Evolutionary conservation across 148 eudicot genomes (phyloP).

Genomic region (Amaranthus palmeri): DNA sequence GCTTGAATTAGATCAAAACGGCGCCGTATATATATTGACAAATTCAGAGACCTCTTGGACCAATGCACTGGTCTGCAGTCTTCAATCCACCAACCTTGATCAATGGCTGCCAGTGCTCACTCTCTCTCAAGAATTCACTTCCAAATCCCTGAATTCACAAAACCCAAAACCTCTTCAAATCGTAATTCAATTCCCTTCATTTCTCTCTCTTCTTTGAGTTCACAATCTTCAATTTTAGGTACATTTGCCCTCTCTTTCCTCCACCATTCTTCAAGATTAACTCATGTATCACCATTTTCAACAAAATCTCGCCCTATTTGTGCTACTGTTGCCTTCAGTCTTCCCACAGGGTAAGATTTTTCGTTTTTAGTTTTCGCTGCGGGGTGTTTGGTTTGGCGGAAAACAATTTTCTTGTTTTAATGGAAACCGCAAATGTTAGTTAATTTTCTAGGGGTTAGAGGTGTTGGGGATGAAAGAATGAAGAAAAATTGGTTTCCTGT

Average conservation of each 20-base stretch:
- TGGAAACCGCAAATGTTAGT: too few species aligned
- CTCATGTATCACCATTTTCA: slow-evolving; percentile 12
- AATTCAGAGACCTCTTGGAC: background rate
- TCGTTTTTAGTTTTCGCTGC: too few species aligned
- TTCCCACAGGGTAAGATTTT: slow-evolving; percentile 52
- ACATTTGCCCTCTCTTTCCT: slow-evolving; percentile 24
- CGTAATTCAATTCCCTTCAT: slow-evolving; percentile 2
- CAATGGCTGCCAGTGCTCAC: slow-evolving; percentile 43
- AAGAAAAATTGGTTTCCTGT: too few species aligned
- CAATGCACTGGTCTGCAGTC: background rate
- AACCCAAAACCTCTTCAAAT: slow-evolving; percentile 9
- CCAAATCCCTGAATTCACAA: background rate
- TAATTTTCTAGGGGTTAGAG: too few species aligned
- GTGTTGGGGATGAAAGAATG: too few species aligned
- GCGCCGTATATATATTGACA: background rate
- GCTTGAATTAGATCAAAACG: background rate
- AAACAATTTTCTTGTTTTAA: too few species aligned
- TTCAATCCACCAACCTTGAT: slow-evolving; percentile 5
- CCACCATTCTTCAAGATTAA: slow-evolving; percentile 24
- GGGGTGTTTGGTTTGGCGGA: too few species aligned
- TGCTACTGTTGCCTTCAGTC: slow-evolving; percentile 38
- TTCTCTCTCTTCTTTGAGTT: slow-evolving; percentile 18
- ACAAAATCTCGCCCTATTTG: slow-evolving; percentile 29
- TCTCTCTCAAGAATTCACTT: slow-evolving; percentile 31
- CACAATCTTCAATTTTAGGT: slow-evolving; percentile 39